These are phyloP conservation scores for Botrytis elliptica DNA, from an alignment of 2,329 filamentous ascomycete species.

Conservation along the genomic window DNA sequence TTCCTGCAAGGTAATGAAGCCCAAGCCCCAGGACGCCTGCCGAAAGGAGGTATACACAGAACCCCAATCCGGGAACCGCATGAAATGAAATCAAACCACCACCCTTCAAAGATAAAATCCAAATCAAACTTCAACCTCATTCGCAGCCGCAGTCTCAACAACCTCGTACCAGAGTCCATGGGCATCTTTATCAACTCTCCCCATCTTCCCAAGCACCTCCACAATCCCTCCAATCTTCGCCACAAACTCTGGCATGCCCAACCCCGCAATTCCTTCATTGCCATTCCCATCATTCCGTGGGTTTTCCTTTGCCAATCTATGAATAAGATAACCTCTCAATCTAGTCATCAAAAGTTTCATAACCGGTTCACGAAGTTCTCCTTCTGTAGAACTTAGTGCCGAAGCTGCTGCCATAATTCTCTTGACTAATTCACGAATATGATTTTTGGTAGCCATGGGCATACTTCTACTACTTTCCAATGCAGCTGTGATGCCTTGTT, in stretches of 20 bases:
- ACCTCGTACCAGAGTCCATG: slow-evolving; percentile 70
- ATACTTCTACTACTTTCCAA: slow-evolving; percentile 63
- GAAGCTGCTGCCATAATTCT: slow-evolving; percentile 48
- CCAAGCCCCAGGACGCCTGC: not conserved
- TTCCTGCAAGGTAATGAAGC: not conserved
- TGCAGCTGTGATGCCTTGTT: slow-evolving; percentile 61
- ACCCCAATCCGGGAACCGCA: not conserved
- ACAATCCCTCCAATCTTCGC: slow-evolving; percentile 67
- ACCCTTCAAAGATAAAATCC: not conserved
- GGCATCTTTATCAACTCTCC: slow-evolving; percentile 64
- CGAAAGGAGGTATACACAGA: not conserved
- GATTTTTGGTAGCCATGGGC: slow-evolving; percentile 59
- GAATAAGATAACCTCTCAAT: slow-evolving; percentile 64
- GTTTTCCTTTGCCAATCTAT: slow-evolving; percentile 57
- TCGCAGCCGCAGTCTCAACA: slow-evolving; percentile 25
- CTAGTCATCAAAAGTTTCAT: slow-evolving; percentile 67
- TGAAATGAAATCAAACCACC: not conserved
- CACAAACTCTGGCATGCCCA: slow-evolving; percentile 73
- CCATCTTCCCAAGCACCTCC: slow-evolving; percentile 64
- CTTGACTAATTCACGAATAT: slow-evolving; percentile 56
- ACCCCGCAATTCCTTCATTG: slow-evolving; percentile 59
- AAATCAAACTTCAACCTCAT: not conserved
- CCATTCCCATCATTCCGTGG: slow-evolving; percentile 64
- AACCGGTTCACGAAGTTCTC: slow-evolving; percentile 51
- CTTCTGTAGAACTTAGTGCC: slow-evolving; percentile 24